Conservation (phyloP, 2,329 filamentous ascomycete species). For the Elsinoe batatas region DNA sequence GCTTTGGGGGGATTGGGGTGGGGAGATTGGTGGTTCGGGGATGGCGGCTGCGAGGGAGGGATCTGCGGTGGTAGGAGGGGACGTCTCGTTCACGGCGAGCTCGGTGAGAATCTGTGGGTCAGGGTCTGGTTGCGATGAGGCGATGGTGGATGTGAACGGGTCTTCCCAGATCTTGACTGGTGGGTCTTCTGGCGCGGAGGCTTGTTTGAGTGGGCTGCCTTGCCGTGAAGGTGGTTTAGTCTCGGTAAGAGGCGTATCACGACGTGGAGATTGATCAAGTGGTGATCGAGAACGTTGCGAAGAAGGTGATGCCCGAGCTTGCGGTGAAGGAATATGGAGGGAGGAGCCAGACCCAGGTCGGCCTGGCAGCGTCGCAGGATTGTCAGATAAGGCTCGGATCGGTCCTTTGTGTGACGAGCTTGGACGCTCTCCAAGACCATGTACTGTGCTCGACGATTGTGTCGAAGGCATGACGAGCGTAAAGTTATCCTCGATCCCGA, state of each 20-base stretch:
- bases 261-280: slow-evolving; percentile 13
- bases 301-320: slow-evolving; percentile 18
- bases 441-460: slow-evolving; percentile 18
- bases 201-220: slow-evolving; percentile 22
- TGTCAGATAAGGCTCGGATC: slow-evolving; percentile 26
- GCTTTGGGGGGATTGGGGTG: slow-evolving; percentile 22
- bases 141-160: slow-evolving; percentile 35
- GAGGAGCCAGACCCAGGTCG: slow-evolving; percentile 4
- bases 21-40: slow-evolving; percentile 19
- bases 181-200: slow-evolving; percentile 27
- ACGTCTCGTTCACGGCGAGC: slow-evolving; percentile 39
- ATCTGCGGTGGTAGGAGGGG: slow-evolving; percentile 18
- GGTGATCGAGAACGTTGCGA: background rate
- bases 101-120: slow-evolving; percentile 40
- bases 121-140: slow-evolving; percentile 19
- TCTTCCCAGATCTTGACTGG: slow-evolving; percentile 46
- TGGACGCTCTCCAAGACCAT: slow-evolving; percentile 20
- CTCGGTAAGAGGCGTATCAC: slow-evolving; percentile 7
- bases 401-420: slow-evolving; percentile 21
- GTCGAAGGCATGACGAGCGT: slow-evolving; percentile 41
- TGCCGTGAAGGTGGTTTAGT: slow-evolving; percentile 14
- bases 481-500: slow-evolving; percentile 39
- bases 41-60: slow-evolving; percentile 23
- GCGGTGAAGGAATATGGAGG: background rate
- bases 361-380: slow-evolving; percentile 16